Conservation (phyloP, 2,329 filamentous ascomycete species). For the Fusarium multiceps region DNA sequence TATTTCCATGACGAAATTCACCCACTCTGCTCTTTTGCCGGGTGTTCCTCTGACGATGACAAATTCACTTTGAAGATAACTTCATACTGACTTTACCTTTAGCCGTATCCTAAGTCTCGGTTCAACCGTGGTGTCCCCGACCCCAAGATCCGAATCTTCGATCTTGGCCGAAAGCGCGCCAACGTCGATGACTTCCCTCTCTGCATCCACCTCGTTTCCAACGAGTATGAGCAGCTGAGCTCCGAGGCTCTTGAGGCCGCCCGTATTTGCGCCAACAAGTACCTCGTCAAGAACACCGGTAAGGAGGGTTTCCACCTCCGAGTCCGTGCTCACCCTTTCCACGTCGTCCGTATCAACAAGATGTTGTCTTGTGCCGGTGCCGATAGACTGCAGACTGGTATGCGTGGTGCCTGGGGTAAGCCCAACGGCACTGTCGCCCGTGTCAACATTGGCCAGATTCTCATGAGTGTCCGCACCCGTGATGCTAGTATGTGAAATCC, state of each 20-base stretch:
- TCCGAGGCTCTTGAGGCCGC: slow-evolving; percentile 99
- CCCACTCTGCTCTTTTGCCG: slow-evolving; percentile 6
- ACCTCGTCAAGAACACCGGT: slow-evolving; percentile 77
- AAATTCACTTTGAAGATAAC: not conserved
- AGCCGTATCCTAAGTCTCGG: slow-evolving; percentile 99
- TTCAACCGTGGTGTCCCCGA: slow-evolving; percentile 99
- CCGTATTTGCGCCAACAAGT: slow-evolving; percentile 99
- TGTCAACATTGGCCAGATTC: slow-evolving; percentile 99
- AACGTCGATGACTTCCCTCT: slow-evolving; percentile 99
- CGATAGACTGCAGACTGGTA: slow-evolving; percentile 99
- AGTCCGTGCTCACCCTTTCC: slow-evolving; percentile 95
- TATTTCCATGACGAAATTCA: slow-evolving; percentile 23
- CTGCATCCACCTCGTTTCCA: slow-evolving; percentile 99
- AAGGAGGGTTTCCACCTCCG: slow-evolving; percentile 81
- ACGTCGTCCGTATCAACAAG: slow-evolving; percentile 99
- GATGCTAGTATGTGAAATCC: slow-evolving; percentile 76
- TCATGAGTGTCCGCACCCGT: slow-evolving; percentile 96
- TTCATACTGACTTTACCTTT: slow-evolving; percentile 35
- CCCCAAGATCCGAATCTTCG: slow-evolving; percentile 94
- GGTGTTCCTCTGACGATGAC: slow-evolving; percentile 6
- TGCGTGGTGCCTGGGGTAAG: slow-evolving; percentile 99
- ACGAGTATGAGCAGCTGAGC: slow-evolving; percentile 99
- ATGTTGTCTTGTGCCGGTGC: slow-evolving; percentile 99
- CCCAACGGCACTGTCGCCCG: slow-evolving; percentile 98
- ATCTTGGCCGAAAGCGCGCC: slow-evolving; percentile 98